phyloP scores from a whole-genome alignment of 371 early-diverging fungal genomes.

The Lichtheimia corymbifera region DNA sequence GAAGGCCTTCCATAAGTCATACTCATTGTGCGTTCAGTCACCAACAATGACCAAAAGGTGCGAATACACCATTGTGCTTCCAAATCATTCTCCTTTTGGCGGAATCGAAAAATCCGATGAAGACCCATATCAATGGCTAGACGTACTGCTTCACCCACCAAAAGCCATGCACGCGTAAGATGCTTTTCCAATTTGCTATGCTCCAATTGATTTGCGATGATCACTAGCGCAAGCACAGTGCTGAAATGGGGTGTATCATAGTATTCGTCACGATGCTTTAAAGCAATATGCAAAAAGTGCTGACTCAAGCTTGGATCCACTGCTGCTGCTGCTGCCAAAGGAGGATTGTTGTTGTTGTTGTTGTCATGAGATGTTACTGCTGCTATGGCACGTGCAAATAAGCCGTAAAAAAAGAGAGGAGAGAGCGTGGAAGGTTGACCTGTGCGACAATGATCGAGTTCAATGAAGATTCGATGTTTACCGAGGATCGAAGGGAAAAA shows the following conservation, averaged over 20 bases:
- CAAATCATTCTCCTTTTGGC: constrained; percentile 3
- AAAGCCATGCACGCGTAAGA: constrained; percentile 37
- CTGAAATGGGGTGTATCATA: constrained; percentile 32
- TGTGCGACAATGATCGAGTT: constrained; percentile 16
- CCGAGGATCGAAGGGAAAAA: constrained; percentile 53
- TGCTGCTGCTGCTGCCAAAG: too few relatives aligned
- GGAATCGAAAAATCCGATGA: constrained; percentile 19
- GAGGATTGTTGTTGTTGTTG: too few relatives aligned
- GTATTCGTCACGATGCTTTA: constrained; percentile 19
- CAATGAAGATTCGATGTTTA: constrained; percentile 26
- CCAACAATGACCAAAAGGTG: constrained; percentile 43
- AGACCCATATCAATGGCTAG: constrained; percentile 49
- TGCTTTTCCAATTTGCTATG: constrained; percentile 24
- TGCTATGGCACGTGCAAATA: constrained; percentile 38
- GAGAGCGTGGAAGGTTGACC: constrained; percentile 26
- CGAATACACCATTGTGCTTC: constrained; percentile 33
- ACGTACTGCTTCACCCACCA: constrained; percentile 42
- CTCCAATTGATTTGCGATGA: constrained; percentile 38
- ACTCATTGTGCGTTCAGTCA: constrained; percentile 42
- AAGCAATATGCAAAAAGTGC: background rate
- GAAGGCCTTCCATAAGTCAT: constrained; percentile 44
- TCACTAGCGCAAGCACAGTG: constrained; percentile 32
- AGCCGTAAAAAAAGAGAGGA: constrained; percentile 36
- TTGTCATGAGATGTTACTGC: too few relatives aligned
- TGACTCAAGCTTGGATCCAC: background rate